A percentile compares a stretch with the other conserved stretches of the same genome.
Evolutionary conservation across 345 rosid species (phyloP).

Genomic region (Gossypium stocksii): DNA sequence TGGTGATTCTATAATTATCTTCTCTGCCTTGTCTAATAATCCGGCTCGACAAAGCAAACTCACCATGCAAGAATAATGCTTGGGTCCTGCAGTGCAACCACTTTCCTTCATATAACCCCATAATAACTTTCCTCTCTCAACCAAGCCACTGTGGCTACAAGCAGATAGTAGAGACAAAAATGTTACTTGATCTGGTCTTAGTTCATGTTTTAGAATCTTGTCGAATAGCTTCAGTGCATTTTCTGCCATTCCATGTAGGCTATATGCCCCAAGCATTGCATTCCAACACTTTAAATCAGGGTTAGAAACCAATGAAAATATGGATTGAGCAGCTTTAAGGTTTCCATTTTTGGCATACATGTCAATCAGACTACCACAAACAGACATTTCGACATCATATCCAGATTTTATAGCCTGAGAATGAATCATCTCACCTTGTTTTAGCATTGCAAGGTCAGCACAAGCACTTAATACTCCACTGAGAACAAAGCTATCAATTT

Average conservation of each 20-base stretch:
- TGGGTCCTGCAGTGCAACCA: conserved; percentile 48
- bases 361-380: conserved; percentile 65
- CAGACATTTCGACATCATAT: conserved; percentile 42
- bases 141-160: conserved; percentile 67
- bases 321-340: conserved; percentile 44
- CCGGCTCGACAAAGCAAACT: conserved; percentile 78
- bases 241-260: conserved; percentile 71
- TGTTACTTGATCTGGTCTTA: conserved; percentile 63
- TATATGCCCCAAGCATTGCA: conserved; percentile 70
- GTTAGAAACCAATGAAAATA: conserved; percentile 38
- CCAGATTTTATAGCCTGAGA: conserved; percentile 55
- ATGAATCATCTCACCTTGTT: conserved; percentile 78
- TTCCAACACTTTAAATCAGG: conserved; percentile 93
- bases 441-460: conserved; percentile 61
- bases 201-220: conserved; percentile 35
- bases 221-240: conserved; percentile 48
- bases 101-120: conserved; percentile 61
- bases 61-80: conserved; percentile 85
- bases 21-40: conserved; percentile 53
- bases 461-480: conserved; percentile 75
- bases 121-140: conserved; percentile 50
- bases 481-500: conserved; percentile 59
- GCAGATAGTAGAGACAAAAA: conserved; percentile 70
- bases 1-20: conserved; percentile 43
- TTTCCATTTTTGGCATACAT: conserved; percentile 81